phyloP scores from a whole-genome alignment of 108 stramenopile species.

The Phaeodactylum tricornutum region DNA sequence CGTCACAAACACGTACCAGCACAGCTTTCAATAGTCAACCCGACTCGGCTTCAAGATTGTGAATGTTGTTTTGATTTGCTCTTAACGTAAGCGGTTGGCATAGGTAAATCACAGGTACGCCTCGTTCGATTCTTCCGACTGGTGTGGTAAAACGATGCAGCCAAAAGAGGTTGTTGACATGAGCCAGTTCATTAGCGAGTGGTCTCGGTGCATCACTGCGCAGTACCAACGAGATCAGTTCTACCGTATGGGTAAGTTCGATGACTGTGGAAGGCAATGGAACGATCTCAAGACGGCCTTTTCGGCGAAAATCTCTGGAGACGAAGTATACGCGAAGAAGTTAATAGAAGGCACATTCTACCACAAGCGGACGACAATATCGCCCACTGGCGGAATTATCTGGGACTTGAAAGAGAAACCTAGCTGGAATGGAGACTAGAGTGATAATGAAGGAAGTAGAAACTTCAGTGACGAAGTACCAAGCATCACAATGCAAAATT shows the following conservation, averaged over 20 bases:
- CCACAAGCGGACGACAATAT: constrained; percentile 42
- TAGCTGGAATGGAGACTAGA: too few relatives aligned
- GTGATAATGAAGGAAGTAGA: too few relatives aligned
- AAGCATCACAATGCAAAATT: too few relatives aligned
- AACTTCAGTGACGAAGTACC: too few relatives aligned
- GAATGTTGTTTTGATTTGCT: too few relatives aligned
- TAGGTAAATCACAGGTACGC: too few relatives aligned
- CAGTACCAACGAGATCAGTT: constrained; percentile 62
- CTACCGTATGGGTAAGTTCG: constrained; percentile 67
- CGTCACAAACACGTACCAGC: too few relatives aligned
- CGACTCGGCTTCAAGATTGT: too few relatives aligned
- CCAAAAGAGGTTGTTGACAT: constrained; percentile 19
- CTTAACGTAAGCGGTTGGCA: too few relatives aligned
- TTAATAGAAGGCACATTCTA: constrained; percentile 54
- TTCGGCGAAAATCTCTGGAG: constrained; percentile 36
- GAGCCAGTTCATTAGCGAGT: constrained; percentile 47
- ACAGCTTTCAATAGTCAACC: too few relatives aligned
- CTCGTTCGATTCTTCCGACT: too few relatives aligned
- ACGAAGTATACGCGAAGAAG: constrained; percentile 33
- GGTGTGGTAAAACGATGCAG: too few relatives aligned
- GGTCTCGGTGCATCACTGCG: constrained; percentile 65
- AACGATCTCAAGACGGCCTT: constrained; percentile 65
- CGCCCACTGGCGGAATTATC: constrained; percentile 73
- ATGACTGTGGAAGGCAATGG: constrained; percentile 54
- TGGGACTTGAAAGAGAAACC: constrained; percentile 79